Evolutionary conservation across 352 stramenopile genomes (phyloP).

Genomic region (Globisporangium iwayamae): DNA sequence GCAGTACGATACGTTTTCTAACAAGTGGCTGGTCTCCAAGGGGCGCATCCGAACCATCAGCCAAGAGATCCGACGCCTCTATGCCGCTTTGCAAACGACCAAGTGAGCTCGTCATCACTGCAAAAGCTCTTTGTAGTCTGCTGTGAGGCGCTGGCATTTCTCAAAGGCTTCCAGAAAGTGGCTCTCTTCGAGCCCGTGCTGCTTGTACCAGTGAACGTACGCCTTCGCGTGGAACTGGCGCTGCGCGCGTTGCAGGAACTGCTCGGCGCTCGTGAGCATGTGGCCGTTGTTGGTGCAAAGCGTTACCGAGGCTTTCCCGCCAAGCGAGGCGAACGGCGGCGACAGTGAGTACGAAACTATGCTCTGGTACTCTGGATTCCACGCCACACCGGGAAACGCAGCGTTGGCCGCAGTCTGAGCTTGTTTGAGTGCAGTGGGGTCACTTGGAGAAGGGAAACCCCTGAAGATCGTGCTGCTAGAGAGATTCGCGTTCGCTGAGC

Average conservation of each 20-base stretch:
- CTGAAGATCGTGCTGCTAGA: conserved; percentile 6
- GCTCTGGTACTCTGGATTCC: conserved; percentile 8
- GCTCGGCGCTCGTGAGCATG: conserved; percentile 20
- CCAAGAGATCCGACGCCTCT: conserved; percentile 9
- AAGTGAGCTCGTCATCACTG: not conserved
- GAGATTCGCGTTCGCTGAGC: conserved; percentile 1
- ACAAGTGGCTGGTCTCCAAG: conserved; percentile 15
- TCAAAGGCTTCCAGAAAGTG: conserved; percentile 35
- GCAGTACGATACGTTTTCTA: conserved; percentile 3
- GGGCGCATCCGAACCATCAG: conserved; percentile 9
- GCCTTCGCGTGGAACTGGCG: conserved; percentile 30
- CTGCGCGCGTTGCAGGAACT: conserved; percentile 32
- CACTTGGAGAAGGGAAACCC: conserved; percentile 5
- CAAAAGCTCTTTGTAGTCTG: conserved; percentile 26
- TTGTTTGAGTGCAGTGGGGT: not conserved
- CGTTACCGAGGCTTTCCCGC: conserved; percentile 19
- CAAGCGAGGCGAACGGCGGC: conserved; percentile 17
- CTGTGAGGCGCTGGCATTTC: conserved; percentile 19
- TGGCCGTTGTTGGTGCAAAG: conserved; percentile 34
- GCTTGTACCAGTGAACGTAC: conserved; percentile 46
- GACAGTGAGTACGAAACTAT: conserved; percentile 11
- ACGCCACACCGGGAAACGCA: conserved; percentile 13
- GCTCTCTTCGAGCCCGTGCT: conserved; percentile 36
- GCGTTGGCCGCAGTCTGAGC: conserved; percentile 6
- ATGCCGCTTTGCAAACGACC: conserved; percentile 7